Base-by-base conservation (phyloP, 371 early-diverging fungal species). In the Syncephalastrum racemosum region DNA sequence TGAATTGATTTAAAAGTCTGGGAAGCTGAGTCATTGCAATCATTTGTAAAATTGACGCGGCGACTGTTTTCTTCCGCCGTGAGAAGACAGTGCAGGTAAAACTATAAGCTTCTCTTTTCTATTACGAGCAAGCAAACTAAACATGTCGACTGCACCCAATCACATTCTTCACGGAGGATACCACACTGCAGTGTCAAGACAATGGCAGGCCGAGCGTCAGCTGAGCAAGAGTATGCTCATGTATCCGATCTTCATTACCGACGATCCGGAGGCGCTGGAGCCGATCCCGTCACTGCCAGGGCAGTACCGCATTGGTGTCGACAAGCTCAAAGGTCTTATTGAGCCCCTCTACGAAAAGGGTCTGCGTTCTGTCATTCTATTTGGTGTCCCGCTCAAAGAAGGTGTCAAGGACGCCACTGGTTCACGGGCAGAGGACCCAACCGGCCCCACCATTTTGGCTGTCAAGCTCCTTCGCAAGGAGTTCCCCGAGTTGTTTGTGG, bases 181-280 rank as follows among this genome's bases (percentile, higher is more conserved):
- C 75, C 88, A 90, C 73, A 88, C 94, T 68, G 84, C 91, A 18
- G 56, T 83, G 25, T 83, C 87, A 56, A 87, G 98, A 39, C 64
- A 75, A 40, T 96, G 95, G 94, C 93, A 94, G 72, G 79, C 81
- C 3, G 86, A 84, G 45, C 69, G 76, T 6, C 49, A 59, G 6
- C 67, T 96, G 50, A 88, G 86, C 25, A 89, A 91, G 68, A 71
- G 75, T 44, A 80, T 84, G 62, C 84, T 98, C 54, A 90, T 97
- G 80, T 96, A 89, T 71, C 98, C 98, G 15, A 81, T 98, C 63
- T 98, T 98, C 71, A 85, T 98, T 60, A 85, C 85, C 50, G 96
- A 94, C 72, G 81, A 88, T 59, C 71, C 82, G 23, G 85, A 92
- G 59, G 86, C 81, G 25, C 72, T 89, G 51, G 90, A 87, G 44